phyloP scores from a whole-genome alignment of 2,329 filamentous ascomycete species.

The Aspergillus proliferans region DNA sequence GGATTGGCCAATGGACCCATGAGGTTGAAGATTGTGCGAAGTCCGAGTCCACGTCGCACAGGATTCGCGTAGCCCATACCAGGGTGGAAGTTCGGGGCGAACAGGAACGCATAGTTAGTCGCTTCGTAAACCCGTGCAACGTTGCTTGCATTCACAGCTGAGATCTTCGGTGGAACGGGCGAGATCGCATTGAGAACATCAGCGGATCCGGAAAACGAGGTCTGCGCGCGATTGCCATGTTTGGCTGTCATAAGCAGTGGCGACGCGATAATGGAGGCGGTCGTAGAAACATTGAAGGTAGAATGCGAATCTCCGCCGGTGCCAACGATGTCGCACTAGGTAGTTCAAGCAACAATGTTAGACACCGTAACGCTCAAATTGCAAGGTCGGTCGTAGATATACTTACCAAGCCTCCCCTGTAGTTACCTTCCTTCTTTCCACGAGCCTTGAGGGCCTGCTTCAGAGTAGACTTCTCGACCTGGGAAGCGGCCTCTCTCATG shows the following conservation, averaged over 20 bases:
- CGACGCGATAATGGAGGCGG: constrained; percentile 84
- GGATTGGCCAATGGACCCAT: constrained; percentile 90
- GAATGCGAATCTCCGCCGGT: constrained; percentile 95
- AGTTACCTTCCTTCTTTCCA: constrained; percentile 62
- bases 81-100: constrained; percentile 91
- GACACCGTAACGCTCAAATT: neutral
- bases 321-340: constrained; percentile 83
- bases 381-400: neutral
- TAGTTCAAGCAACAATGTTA: constrained; percentile 4
- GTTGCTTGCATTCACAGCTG: constrained; percentile 65
- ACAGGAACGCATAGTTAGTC: constrained; percentile 92
- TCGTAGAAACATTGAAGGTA: constrained; percentile 97
- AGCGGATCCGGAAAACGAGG: constrained; percentile 90
- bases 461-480: constrained; percentile 61
- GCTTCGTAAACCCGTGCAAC: constrained; percentile 66
- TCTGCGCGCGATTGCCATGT: constrained; percentile 92
- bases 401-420: constrained; percentile 75
- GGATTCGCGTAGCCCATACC: constrained; percentile 86
- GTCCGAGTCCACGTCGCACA: constrained; percentile 80
- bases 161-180: constrained; percentile 67
- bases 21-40: constrained; percentile 96
- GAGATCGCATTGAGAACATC: constrained; percentile 75
- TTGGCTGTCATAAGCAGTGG: constrained; percentile 81
- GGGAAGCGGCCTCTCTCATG: constrained; percentile 75
- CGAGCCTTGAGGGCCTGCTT: constrained; percentile 54